These are phyloP conservation scores for Fusarium sp. DNA, from an alignment of 2,329 filamentous ascomycete genomes.

Conservation along the genomic window DNA sequence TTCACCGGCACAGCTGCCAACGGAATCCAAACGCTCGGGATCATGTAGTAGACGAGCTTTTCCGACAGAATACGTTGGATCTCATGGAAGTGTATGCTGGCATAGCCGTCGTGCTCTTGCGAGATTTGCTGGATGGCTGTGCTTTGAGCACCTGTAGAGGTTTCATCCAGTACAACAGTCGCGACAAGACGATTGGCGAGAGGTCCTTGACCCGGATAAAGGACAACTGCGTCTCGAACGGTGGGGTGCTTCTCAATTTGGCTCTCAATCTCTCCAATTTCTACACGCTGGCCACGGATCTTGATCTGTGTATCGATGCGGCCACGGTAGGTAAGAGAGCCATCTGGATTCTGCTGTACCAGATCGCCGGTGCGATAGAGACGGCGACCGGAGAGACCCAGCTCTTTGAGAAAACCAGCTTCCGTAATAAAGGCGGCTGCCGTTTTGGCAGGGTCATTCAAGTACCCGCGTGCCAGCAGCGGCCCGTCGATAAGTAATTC, in stretches of 20 bases:
- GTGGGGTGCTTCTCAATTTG: slow-evolving; percentile 5
- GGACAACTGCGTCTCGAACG: slow-evolving; percentile 10
- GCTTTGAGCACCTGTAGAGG: slow-evolving; percentile 3
- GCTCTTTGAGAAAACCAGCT: neutral
- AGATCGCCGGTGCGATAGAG: slow-evolving; percentile 13
- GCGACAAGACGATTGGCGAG: slow-evolving; percentile 3
- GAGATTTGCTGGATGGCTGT: neutral
- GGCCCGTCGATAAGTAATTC: slow-evolving; percentile 10
- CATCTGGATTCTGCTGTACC: slow-evolving; percentile 1
- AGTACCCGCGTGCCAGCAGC: slow-evolving; percentile 9
- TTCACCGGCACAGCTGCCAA: neutral
- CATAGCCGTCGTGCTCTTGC: too few species aligned
- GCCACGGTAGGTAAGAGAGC: slow-evolving; percentile 10
- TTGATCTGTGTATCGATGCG: slow-evolving; percentile 14
- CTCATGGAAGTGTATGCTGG: too few species aligned
- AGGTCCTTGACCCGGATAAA: neutral
- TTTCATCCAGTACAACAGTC: slow-evolving; percentile 5
- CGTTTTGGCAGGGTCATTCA: slow-evolving; percentile 6
- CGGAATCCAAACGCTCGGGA: slow-evolving; percentile 4
- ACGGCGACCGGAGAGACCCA: neutral
- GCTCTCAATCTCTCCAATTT: slow-evolving; percentile 12
- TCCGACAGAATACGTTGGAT: too few species aligned
- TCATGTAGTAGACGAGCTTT: neutral
- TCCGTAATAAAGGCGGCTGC: slow-evolving; percentile 4
- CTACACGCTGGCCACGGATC: slow-evolving; percentile 5